These are phyloP conservation scores for Gautieria morchelliformis DNA, from an alignment of 768 basidiomycete species.

Conservation along the genomic window DNA sequence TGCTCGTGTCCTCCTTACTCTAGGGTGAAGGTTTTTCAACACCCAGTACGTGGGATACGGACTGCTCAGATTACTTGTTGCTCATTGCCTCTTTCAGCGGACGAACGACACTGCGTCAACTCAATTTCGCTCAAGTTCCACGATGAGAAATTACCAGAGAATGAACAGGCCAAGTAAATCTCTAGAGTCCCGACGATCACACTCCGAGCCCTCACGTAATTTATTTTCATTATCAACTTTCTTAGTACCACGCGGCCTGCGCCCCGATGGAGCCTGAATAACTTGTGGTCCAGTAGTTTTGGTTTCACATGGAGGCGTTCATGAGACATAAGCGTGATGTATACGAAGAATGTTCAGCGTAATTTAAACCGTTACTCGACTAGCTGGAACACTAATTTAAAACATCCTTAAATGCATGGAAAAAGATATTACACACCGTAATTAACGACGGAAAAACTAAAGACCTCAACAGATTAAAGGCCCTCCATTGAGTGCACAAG, in stretches of 20 bases:
- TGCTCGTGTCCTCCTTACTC: neutral
- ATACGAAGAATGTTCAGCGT: neutral
- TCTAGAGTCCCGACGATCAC: constrained; percentile 4
- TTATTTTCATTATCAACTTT: neutral
- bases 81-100: constrained; percentile 33
- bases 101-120: constrained; percentile 87
- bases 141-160: constrained; percentile 27
- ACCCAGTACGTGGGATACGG: constrained; percentile 46
- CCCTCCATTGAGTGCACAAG: constrained; percentile 69
- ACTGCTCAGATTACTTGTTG: neutral
- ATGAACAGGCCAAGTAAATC: constrained; percentile 14
- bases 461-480: constrained; percentile 30
- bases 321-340: neutral
- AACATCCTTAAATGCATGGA: neutral
- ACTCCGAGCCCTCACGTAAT: neutral
- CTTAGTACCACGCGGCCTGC: neutral
- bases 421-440: neutral
- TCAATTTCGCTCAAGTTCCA: constrained; percentile 76
- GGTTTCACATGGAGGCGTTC: neutral
- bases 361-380: neutral
- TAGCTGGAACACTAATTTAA: neutral
- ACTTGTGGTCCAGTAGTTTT: neutral
- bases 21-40: constrained; percentile 69
- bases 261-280: neutral
- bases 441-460: neutral